Percentiles rank a stretch among this genome's conserved stretches.
These are phyloP conservation scores for Pseudogymnoascus destructans DNA, from an alignment of 2,329 filamentous ascomycete genomes.

Conservation along the genomic window DNA sequence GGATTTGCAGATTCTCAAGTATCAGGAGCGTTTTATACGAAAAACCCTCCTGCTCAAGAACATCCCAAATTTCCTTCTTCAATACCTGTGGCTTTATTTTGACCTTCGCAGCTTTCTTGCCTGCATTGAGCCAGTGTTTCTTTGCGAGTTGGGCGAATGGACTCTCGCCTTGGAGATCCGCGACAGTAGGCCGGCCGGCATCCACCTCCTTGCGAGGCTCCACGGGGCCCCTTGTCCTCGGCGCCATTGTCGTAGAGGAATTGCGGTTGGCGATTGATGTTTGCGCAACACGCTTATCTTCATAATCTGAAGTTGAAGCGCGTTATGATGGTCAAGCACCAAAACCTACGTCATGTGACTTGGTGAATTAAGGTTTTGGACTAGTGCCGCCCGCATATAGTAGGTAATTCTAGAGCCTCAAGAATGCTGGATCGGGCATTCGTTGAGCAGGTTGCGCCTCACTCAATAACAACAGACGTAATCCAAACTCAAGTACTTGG, in stretches of 20 bases:
- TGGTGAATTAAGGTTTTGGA: slow-evolving; percentile 7
- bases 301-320: background rate
- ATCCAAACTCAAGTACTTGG: slow-evolving; percentile 4
- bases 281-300: slow-evolving; percentile 7
- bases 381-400: background rate
- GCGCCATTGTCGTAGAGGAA: slow-evolving; percentile 21
- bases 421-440: slow-evolving; percentile 5
- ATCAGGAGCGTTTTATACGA: slow-evolving; percentile 63
- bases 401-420: slow-evolving; percentile 6
- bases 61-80: slow-evolving; percentile 80
- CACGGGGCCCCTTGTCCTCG: slow-evolving; percentile 21
- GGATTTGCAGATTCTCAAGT: slow-evolving; percentile 77
- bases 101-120: slow-evolving; percentile 46
- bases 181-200: slow-evolving; percentile 46
- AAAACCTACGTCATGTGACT: slow-evolving; percentile 9
- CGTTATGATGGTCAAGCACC: slow-evolving; percentile 8
- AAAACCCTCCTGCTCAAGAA: slow-evolving; percentile 70
- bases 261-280: slow-evolving; percentile 9
- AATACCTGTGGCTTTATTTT: slow-evolving; percentile 70
- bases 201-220: slow-evolving; percentile 24
- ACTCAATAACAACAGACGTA: background rate
- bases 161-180: slow-evolving; percentile 57
- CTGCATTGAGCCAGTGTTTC: slow-evolving; percentile 67
- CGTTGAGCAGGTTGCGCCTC: background rate
- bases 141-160: slow-evolving; percentile 66